These are phyloP conservation scores for Oenanthe javanica DNA, from an alignment of 140 eudicot species.

Conservation along the genomic window DNA sequence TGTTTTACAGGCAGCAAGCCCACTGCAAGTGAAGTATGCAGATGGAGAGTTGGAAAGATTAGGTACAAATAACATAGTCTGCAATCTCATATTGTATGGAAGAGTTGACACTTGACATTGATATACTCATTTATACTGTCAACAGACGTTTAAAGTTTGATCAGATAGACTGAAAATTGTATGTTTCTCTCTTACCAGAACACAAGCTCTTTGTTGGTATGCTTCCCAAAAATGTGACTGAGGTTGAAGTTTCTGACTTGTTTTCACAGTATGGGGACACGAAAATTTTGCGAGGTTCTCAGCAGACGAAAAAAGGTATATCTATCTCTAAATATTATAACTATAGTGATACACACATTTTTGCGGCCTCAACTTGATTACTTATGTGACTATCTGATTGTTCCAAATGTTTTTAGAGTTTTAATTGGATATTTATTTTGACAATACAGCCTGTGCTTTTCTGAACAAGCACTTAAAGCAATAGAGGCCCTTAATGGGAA, in stretches of 20 bases:
- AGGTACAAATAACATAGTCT: conserved; percentile 31
- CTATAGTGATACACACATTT: background rate
- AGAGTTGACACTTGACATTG: no score
- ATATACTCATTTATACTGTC: background rate
- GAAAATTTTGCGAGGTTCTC: conserved; percentile 85
- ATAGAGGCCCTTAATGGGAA: conserved; percentile 87
- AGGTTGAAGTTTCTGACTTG: conserved; percentile 70
- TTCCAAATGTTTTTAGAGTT: conserved; percentile 6
- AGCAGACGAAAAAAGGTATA: conserved; percentile 85
- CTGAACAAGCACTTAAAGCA: conserved; percentile 95
- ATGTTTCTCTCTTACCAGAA: conserved; percentile 33
- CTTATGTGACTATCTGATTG: background rate
- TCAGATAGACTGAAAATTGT: conserved; percentile 4
- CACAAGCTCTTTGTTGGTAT: conserved; percentile 93
- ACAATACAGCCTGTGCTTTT: conserved; percentile 76
- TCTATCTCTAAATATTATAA: background rate
- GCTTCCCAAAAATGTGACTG: conserved; percentile 93
- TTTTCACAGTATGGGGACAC: conserved; percentile 76
- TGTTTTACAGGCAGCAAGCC: conserved; percentile 85
- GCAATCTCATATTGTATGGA: background rate
- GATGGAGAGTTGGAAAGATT: conserved; percentile 98
- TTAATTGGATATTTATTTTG: background rate
- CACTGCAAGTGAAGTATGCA: conserved; percentile 98
- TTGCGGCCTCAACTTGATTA: background rate
- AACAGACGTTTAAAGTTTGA: background rate